Evolutionary conservation across 345 rosid genomes (phyloP), one percentile per base, ranked within the genome.

Genomic region (Syzygium aromaticum): DNA sequence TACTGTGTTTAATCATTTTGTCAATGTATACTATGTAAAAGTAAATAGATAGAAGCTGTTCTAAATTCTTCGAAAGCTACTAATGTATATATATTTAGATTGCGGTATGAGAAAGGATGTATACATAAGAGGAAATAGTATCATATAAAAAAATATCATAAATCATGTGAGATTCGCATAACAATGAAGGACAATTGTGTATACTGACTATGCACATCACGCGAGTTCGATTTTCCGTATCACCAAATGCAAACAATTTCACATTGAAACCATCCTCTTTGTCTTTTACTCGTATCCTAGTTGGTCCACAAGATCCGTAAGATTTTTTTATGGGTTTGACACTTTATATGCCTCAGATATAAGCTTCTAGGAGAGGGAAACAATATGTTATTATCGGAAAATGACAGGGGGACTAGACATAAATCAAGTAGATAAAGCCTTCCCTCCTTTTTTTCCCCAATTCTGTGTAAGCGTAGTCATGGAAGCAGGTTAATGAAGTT

Each of bases 131-230:
- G 63, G n/a, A 25, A 57, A 25, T 5, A 0, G 23, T 25, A 57
- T 25, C 0, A 5, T 6, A 11, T 0, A 57, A 25, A n/a, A 57
- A 57, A 57, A 11, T 57, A 0, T 57, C 0, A 0, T 25, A 57
- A 11, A 57, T 57, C 28, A 10, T 57, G 28, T 25, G 11, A 3
- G 28, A 25, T 57, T 57, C 11, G 63, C 5, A 6, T 40, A 57
- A 25, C 0, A 1, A 57, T 40, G 43, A 40, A 40, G 43, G 43
- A 40, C 43, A 57, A 57, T 57, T 57, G 63, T 25, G 28, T 0
- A 25, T 2, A 28, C 25, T n/a, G 28, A 57, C 25, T 2, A 4
- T 57, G 1, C 28, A 4, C 28, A 11, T 57, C 15, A 25, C 11
- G 4, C 3, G 14, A 25, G 63, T 57, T 57, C 0, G 3, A 57